Conservation (phyloP, 768 basidiomycete genomes). For the Trametopsis cervina region DNA sequence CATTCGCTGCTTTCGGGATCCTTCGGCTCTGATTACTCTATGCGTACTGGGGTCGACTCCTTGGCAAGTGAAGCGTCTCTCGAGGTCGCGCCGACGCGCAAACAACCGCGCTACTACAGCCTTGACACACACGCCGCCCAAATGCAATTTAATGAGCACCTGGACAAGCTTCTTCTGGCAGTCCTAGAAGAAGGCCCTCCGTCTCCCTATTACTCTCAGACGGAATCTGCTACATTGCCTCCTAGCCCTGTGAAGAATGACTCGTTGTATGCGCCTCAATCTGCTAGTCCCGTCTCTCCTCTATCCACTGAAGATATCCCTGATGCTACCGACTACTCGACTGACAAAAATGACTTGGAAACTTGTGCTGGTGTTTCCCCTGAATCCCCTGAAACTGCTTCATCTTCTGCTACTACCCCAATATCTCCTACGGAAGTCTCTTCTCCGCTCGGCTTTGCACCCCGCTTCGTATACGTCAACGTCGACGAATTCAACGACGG, state of each 20-base stretch:
- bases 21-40: background rate
- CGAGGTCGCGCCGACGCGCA: background rate
- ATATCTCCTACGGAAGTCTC: background rate
- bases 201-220: background rate
- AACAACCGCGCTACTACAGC: background rate
- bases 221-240: background rate
- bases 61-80: background rate
- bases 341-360: background rate
- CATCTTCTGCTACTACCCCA: background rate
- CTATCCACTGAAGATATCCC: background rate
- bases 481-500: background rate
- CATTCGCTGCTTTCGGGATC: background rate
- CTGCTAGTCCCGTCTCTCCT: background rate
- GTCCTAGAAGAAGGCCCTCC: background rate
- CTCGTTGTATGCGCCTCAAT: background rate
- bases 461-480: background rate
- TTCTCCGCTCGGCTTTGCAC: background rate
- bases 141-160: slow-evolving; percentile 1
- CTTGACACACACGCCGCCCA: slow-evolving; percentile 5
- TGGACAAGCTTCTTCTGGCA: slow-evolving; percentile 1
- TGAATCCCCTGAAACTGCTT: background rate
- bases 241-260: background rate
- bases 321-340: slow-evolving; percentile 9
- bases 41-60: background rate
- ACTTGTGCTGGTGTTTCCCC: background rate